Evolutionary conservation across 2,329 filamentous ascomycete genomes (phyloP).

Genomic region (Aspergillus jensenii): DNA sequence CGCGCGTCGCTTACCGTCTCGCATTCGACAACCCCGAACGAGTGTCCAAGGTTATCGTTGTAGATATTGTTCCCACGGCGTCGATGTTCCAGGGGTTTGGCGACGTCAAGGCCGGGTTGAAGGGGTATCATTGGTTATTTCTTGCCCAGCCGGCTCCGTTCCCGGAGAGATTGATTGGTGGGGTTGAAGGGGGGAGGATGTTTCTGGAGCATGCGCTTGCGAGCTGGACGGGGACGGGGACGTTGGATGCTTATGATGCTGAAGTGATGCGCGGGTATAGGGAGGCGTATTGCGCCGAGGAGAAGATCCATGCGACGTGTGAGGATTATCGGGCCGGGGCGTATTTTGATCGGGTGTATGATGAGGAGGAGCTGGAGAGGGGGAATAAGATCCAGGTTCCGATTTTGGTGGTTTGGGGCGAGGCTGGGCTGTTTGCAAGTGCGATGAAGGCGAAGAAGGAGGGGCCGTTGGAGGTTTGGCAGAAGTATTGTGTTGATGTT

Average conservation of each 20-base stretch:
- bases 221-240: neutral
- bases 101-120: neutral
- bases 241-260: neutral
- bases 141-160: conserved; percentile 3
- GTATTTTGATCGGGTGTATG: neutral
- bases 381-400: neutral
- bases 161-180: neutral
- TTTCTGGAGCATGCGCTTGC: neutral
- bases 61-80: neutral
- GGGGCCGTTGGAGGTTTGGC: conserved; percentile 1
- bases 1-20: neutral
- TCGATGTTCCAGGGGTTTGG: neutral
- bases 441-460: neutral
- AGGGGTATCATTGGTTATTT: conserved; percentile 2
- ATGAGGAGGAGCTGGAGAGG: neutral
- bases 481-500: neutral
- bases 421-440: neutral
- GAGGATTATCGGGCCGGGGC: conserved; percentile 1
- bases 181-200: neutral
- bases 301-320: neutral
- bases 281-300: neutral
- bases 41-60: neutral
- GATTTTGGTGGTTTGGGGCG: neutral
- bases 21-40: neutral
- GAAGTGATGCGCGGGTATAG: neutral